These are phyloP conservation scores for Trifolium fragiferum DNA, from an alignment of 306 rosid genomes.

Conservation along the genomic window DNA sequence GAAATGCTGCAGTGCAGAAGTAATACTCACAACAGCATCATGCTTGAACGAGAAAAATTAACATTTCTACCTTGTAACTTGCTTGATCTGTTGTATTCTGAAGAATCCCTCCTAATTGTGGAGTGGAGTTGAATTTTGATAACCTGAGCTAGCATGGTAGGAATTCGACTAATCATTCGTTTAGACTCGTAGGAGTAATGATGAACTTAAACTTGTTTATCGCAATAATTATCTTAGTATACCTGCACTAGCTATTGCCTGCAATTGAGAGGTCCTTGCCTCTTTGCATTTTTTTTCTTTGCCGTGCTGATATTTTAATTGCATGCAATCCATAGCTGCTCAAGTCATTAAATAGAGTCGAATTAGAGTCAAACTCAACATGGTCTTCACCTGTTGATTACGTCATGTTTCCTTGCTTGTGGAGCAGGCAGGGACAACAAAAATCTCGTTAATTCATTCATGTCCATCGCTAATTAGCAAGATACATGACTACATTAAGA, in stretches of 20 bases:
- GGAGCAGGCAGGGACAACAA: too few relatives aligned
- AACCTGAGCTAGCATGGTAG: constrained; percentile 56
- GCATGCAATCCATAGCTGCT: background rate
- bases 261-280: background rate
- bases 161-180: constrained; percentile 67
- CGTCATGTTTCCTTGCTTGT: too few relatives aligned
- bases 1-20: constrained; percentile 42
- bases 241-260: constrained; percentile 20
- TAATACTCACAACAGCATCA: constrained; percentile 45
- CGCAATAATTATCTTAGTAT: constrained; percentile 45
- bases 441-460: too few relatives aligned
- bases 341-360: too few relatives aligned
- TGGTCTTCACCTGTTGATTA: too few relatives aligned
- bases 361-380: too few relatives aligned
- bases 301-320: background rate
- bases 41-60: constrained; percentile 35
- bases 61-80: constrained; percentile 51
- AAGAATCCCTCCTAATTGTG: constrained; percentile 75
- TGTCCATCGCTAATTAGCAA: too few relatives aligned
- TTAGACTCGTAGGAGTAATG: constrained; percentile 51
- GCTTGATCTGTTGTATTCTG: constrained; percentile 59
- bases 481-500: too few relatives aligned
- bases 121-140: constrained; percentile 90
- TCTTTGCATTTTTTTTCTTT: background rate
- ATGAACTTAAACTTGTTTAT: constrained; percentile 46